Conservation (phyloP, 345 rosid genomes). For the Ceriops tagal region DNA sequence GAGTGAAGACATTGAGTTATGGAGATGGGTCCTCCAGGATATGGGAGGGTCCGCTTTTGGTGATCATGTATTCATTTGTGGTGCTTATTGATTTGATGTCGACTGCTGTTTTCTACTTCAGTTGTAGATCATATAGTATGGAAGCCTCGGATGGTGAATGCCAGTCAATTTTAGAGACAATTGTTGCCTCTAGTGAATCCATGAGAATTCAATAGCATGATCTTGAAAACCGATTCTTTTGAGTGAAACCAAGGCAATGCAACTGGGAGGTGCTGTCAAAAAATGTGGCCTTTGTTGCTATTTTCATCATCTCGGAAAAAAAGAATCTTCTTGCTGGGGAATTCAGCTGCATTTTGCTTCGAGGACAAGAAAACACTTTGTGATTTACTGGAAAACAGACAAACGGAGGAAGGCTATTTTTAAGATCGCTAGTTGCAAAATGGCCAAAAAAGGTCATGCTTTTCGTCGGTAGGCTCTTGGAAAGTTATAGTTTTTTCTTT, state of each 20-base stretch:
- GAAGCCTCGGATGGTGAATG: constrained; percentile 43
- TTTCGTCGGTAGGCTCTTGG: too few species aligned
- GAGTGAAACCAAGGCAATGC: constrained; percentile 8
- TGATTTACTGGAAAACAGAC: neutral
- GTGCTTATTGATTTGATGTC: constrained; percentile 84
- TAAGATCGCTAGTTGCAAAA: too few species aligned
- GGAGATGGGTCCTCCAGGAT: constrained; percentile 90
- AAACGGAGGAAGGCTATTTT: too few species aligned
- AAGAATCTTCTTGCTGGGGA: neutral
- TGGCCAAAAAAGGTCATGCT: too few species aligned
- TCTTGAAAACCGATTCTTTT: constrained; percentile 13
- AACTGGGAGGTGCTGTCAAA: neutral
- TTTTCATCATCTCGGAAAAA: neutral
- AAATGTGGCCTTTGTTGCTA: constrained; percentile 11
- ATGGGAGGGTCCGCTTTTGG: constrained; percentile 92
- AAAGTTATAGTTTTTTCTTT: too few species aligned
- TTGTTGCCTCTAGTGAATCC: constrained; percentile 29
- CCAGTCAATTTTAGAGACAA: constrained; percentile 47
- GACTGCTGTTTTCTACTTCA: constrained; percentile 82
- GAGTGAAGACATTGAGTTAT: constrained; percentile 79
- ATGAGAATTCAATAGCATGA: constrained; percentile 23
- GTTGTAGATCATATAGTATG: constrained; percentile 60
- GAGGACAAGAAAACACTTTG: constrained; percentile 2
- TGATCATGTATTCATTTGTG: constrained; percentile 81
- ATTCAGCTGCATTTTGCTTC: neutral